These are phyloP conservation scores for Cercospora sp. DNA, from an alignment of 2,329 filamentous ascomycete species.

Conservation along the genomic window DNA sequence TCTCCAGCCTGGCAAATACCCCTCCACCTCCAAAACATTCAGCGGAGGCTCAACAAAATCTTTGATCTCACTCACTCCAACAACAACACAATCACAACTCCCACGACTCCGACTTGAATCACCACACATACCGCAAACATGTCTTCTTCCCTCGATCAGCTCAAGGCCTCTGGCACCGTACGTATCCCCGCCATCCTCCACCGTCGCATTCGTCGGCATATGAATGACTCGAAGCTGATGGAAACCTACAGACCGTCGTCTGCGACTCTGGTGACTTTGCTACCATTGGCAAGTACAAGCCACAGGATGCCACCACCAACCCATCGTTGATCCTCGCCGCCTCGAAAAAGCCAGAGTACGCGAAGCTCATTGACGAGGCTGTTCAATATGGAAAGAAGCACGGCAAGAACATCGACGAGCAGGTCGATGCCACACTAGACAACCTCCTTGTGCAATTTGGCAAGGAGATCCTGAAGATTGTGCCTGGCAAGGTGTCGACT, in stretches of 20 bases:
- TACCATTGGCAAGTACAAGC: slow-evolving; percentile 99
- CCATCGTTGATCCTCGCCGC: slow-evolving; percentile 97
- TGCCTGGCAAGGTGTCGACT: slow-evolving; percentile 97
- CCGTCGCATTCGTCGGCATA: slow-evolving; percentile 19
- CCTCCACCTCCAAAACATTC: slow-evolving; percentile 1
- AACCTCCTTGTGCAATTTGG: slow-evolving; percentile 96
- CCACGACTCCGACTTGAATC: background rate
- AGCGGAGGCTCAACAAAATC: slow-evolving; percentile 10
- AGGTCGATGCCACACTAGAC: slow-evolving; percentile 91
- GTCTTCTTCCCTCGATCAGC: slow-evolving; percentile 89
- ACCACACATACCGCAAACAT: slow-evolving; percentile 52
- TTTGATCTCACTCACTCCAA: slow-evolving; percentile 1
- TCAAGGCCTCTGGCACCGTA: slow-evolving; percentile 96
- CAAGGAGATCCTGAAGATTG: slow-evolving; percentile 93
- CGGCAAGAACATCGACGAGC: slow-evolving; percentile 66
- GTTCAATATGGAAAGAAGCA: slow-evolving; percentile 81
- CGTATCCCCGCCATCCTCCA: slow-evolving; percentile 46
- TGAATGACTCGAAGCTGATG: slow-evolving; percentile 27
- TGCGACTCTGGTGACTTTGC: slow-evolving; percentile 84
- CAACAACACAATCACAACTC: slow-evolving; percentile 2
- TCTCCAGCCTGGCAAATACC: background rate
- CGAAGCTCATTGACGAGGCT: slow-evolving; percentile 34
- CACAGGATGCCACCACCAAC: slow-evolving; percentile 99
- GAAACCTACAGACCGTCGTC: slow-evolving; percentile 72
- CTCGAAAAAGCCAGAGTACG: slow-evolving; percentile 63